Evolutionary conservation across 768 basidiomycete genomes (phyloP), one percentile per base, ranked within the genome.

Genomic region (Mycena belliarum): DNA sequence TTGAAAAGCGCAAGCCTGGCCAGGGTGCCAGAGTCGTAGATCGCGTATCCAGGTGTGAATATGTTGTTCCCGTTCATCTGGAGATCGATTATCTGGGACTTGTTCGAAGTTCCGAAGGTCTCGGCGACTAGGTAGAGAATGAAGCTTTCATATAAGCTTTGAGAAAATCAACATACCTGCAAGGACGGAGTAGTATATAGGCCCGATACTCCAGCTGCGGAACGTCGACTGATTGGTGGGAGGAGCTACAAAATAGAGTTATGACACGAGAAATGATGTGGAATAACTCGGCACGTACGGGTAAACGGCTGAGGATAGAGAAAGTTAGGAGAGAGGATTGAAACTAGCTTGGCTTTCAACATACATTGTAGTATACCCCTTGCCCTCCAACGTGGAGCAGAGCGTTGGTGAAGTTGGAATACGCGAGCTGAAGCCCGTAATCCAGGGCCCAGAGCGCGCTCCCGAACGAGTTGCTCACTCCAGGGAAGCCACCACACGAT

Each of bases 401-500:
- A 5, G 66, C 66, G 20, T 62, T 75, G 63, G 57, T 75, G 64
- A 60, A 78, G 55, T 79, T 78, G 52, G 63, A 65, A 35, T 68
- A 73, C 12, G 78, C 78, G 68, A 78, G 67, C 57, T 77, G 74
- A 15, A 59, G 57, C 4, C 42, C 79, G 69, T 83, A 85, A 66
- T 88, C 86, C 60, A 85, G 62, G 3, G 73, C 83, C 86, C 86
- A 88, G 3, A 89, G 71, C 4, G 85, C 83, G 0, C 82, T 84
- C 2, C 80, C 84, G 63, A 86, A 88, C 12, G 79, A 78, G 62
- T 88, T 82, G 43, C 79, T 82, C 29, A 88, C 70, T 0, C 86
- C 88, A 6, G 79, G 68, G 65, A 88, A 87, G 25, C 87, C 87
- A 69, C 86, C 86, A 68, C 87, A 88, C 28, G 82, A 83, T 2